Base-by-base conservation (phyloP, 208 protist species). In the Leishmania aethiopica region DNA sequence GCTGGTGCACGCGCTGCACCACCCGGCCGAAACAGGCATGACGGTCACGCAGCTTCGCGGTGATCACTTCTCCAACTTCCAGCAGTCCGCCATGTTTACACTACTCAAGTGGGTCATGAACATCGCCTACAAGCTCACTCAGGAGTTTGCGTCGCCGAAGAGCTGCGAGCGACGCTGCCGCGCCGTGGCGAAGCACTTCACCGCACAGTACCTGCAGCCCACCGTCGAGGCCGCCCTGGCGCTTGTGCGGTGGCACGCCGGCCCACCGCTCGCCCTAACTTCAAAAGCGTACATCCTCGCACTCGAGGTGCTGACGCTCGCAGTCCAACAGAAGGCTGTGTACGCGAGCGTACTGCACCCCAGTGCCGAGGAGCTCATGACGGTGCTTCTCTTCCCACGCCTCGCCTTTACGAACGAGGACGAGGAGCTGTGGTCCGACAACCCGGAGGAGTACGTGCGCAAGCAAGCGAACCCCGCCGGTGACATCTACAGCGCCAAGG, bases 381-480 rank as follows among this genome's bases (percentile, higher is more conserved):
- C 88, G 49, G 45, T 86, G 40, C 83, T 98, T 47, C 82, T 99
- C 40, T 98, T 99, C 77, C 96, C 95, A 45, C 87, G 96, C 28
- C 80, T 99, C 45, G 90, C 89, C 83, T 98, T 96, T 79, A 95
- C 90, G n/a, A 60, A 75, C 4, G 88, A 89, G 40, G 97, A 99
- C 77, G 81, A 80, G 37, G 96, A 98, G 86, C 81, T 98, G 6
- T 99, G 92, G 93, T 77, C 88, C 53, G 76, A 87, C 73, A 98
- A 99, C 86, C 96, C 96, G 42, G 89, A 96, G 70, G 97, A 99
- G 85, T 99, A 96, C 85, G 84, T 99, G 45, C 90, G 94, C 71
- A 92, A 91, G 86, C 94, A 97, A 85, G 92, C 89, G 67, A 96
- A 90, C 81, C 84, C 95, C 8, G 74, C 79, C 15, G 91, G 92